phyloP scores from a whole-genome alignment of 345 rosid species.

The Ceriops tagal region DNA sequence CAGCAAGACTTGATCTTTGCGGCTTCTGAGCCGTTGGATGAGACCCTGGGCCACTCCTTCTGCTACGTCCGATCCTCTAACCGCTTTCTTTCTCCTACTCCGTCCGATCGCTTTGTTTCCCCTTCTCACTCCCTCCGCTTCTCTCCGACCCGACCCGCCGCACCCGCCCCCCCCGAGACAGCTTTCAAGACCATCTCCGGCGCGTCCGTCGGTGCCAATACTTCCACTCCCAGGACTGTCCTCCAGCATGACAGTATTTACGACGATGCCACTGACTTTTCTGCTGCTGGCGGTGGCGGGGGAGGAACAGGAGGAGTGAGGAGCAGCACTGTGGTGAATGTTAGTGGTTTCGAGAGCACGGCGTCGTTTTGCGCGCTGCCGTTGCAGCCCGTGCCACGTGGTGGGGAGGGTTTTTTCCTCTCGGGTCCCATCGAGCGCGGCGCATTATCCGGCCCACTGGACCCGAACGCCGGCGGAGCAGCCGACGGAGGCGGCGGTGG shows the following conservation, averaged over 20 bases:
- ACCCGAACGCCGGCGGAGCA: conserved; percentile 40
- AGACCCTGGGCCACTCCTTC: conserved; percentile 93
- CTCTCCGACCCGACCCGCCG: conserved; percentile 54
- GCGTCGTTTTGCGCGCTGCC: conserved; percentile 81
- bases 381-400: conserved; percentile 79
- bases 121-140: conserved; percentile 86
- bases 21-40: conserved; percentile 71
- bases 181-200: conserved; percentile 85
- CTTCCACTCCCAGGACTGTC: conserved; percentile 77
- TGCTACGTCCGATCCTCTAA: conserved; percentile 90
- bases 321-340: conserved; percentile 49
- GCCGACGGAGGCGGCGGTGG: conserved; percentile 35
- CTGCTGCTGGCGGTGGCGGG: conserved; percentile 26
- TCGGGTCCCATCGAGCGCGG: conserved; percentile 93
- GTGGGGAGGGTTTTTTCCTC: conserved; percentile 66
- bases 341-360: conserved; percentile 81
- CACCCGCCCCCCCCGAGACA: conserved; percentile 39
- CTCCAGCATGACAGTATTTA: conserved; percentile 63
- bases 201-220: conserved; percentile 83
- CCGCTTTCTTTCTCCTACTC: conserved; percentile 76
- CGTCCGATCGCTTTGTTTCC: conserved; percentile 84
- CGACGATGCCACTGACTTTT: conserved; percentile 75
- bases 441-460: conserved; percentile 80
- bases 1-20: conserved; percentile 48
- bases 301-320: conserved; percentile 4